A percentile compares a stretch with the other conserved stretches of the same genome.
Conservation (phyloP, 176 grass and related monocot genomes). For the Alloteropsis semialata region DNA sequence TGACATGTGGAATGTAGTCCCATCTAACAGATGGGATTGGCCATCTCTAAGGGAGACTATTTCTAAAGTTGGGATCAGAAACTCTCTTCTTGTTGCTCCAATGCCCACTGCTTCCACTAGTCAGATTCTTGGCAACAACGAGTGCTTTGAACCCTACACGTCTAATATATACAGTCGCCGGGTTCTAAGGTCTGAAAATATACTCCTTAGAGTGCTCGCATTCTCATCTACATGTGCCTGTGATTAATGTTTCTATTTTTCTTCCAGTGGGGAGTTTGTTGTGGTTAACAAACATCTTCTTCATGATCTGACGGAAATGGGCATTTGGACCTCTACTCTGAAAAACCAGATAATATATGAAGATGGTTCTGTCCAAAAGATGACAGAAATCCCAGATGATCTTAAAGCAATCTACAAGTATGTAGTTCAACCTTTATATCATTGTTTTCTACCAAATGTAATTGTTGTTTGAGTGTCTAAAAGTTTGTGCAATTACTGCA, state of each 20-base stretch:
- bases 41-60: conserved; percentile 63
- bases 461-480: neutral
- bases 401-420: conserved; percentile 98
- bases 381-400: conserved; percentile 77
- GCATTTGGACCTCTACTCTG: conserved; percentile 69
- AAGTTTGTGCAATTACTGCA: conserved; percentile 2
- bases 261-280: conserved; percentile 87
- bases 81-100: conserved; percentile 90
- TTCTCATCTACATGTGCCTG: neutral
- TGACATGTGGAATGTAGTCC: conserved; percentile 86
- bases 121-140: conserved; percentile 96
- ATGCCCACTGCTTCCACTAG: conserved; percentile 99
- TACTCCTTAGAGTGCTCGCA: neutral
- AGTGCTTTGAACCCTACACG: conserved; percentile 42
- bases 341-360: conserved; percentile 98
- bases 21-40: conserved; percentile 83
- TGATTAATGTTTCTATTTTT: conserved; percentile 19
- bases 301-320: conserved; percentile 97
- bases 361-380: conserved; percentile 86
- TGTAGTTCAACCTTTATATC: neutral
- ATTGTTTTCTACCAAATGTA: neutral
- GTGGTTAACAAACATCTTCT: conserved; percentile 99
- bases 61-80: conserved; percentile 74
- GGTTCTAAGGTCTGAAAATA: conserved; percentile 49
- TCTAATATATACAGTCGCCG: conserved; percentile 34